Evolutionary conservation across 345 rosid genomes (phyloP), one percentile per base, ranked within the genome.

Genomic region (Aquilaria sinensis): DNA sequence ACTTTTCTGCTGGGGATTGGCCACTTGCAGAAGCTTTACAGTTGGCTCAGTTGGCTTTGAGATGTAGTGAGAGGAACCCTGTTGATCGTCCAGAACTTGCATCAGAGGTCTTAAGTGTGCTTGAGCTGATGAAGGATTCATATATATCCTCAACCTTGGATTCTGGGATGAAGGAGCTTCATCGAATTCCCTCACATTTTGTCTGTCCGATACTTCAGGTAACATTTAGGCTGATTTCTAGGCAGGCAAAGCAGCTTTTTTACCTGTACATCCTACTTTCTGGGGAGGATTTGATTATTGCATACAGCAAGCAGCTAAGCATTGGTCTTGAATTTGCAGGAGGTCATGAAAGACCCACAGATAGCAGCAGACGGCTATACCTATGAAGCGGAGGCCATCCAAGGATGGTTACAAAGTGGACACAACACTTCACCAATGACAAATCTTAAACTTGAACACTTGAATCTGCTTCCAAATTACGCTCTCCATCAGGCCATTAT

Each of bases 131-230:
- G 85, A 81, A 72, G 70, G 76, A 51, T 51, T 73, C 79, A 31
- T 59, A 75, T 67, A 14, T 66, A 5, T 43, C 59, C 43, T 70
- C 81, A 29, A 60, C 69, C 9, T 62, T 90, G 34, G 50, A 54
- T 74, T 51, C 61, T 9, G 48, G 68, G 62, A 67, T 69, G 51
- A 84, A 81, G 72, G 85, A 72, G 75, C 79, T 59, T 31, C 77
- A 75, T 4, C 70, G 77, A 10, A 61, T 78, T 55, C 98, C 97
- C 30, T 70, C 98, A 50, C 88, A 89, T 78, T 92, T 89, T 65
- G 75, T 92, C 62, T 92, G 98, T 67, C 98, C 98, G 62, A 85
- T 92, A 72, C 80, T 83, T 61, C 98, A 87, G 93, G 98, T 92
- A 81, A 52, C 61, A 41, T 23, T 58, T 48, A 31, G 37, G 41